Conservation (phyloP, 306 rosid genomes). For the Datisca glomerata region DNA sequence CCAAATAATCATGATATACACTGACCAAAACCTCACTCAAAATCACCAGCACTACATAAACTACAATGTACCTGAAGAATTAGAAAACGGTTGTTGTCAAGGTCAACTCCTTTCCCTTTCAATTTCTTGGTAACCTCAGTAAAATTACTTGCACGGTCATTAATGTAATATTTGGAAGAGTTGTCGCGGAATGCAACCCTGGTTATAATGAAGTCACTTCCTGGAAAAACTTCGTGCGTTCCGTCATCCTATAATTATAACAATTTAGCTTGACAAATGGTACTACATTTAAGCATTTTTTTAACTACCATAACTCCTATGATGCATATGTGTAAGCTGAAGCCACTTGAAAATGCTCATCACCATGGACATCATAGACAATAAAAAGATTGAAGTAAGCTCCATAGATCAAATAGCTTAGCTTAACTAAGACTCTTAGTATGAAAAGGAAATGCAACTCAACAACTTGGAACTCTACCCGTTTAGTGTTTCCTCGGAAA, state of each 20-base stretch:
- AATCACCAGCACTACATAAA: neutral
- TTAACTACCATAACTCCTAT: too few relatives aligned
- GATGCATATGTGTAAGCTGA: too few relatives aligned
- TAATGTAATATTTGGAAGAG: conserved; percentile 82
- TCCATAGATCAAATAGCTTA: too few relatives aligned
- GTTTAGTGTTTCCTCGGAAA: too few relatives aligned
- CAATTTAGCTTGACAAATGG: too few relatives aligned
- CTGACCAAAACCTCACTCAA: conserved; percentile 6
- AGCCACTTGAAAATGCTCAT: too few relatives aligned
- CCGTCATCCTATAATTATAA: conserved; percentile 50
- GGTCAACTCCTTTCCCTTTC: conserved; percentile 95
- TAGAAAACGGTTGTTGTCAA: conserved; percentile 87
- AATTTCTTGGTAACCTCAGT: conserved; percentile 91
- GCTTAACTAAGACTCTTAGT: too few relatives aligned
- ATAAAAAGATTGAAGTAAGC: too few relatives aligned
- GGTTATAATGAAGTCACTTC: conserved; percentile 75
- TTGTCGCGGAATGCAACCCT: conserved; percentile 88
- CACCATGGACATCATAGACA: too few relatives aligned
- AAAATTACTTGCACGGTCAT: conserved; percentile 74
- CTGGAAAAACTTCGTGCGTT: conserved; percentile 59
- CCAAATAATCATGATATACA: conserved; percentile 12
- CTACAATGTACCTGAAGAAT: conserved; percentile 75
- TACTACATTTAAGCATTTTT: too few relatives aligned
- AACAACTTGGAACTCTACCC: too few relatives aligned
- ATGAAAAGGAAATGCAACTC: too few relatives aligned